A percentile compares a stretch with the other conserved stretches of the same genome.
phyloP scores from a whole-genome alignment of 768 basidiomycete species.

The Tylopilus sp. region DNA sequence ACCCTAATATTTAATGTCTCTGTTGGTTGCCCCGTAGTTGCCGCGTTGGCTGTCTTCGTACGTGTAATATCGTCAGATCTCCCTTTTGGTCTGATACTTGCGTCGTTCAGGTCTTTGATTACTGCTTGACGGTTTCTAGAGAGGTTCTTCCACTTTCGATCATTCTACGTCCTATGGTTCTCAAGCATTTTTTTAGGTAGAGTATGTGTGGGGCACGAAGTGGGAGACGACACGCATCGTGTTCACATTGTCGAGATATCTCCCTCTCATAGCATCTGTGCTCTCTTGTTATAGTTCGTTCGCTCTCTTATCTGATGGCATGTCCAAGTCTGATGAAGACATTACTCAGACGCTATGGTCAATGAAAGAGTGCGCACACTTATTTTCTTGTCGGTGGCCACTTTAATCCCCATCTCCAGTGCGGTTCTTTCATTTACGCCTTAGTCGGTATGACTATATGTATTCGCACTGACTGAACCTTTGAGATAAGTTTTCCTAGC shows the following conservation, averaged over 20 bases:
- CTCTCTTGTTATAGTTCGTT: constrained; percentile 18
- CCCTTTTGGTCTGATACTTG: too few relatives aligned
- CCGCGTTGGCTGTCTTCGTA: too few relatives aligned
- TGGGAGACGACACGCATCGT: too few relatives aligned
- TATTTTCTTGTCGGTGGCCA: background rate
- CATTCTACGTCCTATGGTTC: background rate
- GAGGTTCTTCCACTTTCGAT: constrained; percentile 14
- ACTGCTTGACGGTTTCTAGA: background rate
- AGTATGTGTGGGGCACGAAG: too few relatives aligned
- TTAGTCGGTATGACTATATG: constrained; percentile 16
- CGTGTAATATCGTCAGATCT: too few relatives aligned
- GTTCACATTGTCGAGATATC: too few relatives aligned
- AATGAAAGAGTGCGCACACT: too few relatives aligned
- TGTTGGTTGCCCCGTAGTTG: too few relatives aligned
- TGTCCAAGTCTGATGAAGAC: too few relatives aligned
- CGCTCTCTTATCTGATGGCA: too few relatives aligned
- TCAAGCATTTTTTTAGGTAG: constrained; percentile 18
- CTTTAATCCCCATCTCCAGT: constrained; percentile 10
- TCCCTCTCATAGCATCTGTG: constrained; percentile 10
- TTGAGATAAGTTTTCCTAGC: background rate
- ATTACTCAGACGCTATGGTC: too few relatives aligned
- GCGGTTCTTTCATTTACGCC: constrained; percentile 14
- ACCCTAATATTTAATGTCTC: background rate
- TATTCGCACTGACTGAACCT: background rate
- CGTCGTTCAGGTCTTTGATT: too few relatives aligned